These are phyloP conservation scores for Zelonia costaricensis DNA, from an alignment of 208 protist species.

Conservation along the genomic window DNA sequence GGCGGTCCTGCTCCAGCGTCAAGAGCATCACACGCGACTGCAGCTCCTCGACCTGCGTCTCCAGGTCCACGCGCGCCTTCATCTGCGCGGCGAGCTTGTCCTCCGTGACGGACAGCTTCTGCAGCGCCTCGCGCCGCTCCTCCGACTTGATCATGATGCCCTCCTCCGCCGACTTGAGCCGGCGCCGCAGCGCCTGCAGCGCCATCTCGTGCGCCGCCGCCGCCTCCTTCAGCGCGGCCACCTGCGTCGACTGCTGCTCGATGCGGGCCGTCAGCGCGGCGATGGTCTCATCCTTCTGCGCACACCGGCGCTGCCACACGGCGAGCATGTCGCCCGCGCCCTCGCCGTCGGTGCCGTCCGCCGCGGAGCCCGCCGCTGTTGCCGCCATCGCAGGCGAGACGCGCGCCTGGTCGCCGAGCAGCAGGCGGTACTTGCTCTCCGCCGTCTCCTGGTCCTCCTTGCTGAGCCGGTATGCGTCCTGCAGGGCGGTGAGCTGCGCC, in stretches of 20 bases:
- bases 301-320: slow-evolving; percentile 40
- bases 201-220: slow-evolving; percentile 51
- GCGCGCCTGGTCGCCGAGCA: slow-evolving; percentile 42
- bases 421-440: slow-evolving; percentile 49
- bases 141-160: slow-evolving; percentile 44
- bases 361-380: not conserved
- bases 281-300: slow-evolving; percentile 60
- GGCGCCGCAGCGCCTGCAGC: slow-evolving; percentile 47
- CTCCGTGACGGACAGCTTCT: slow-evolving; percentile 53
- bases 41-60: slow-evolving; percentile 62
- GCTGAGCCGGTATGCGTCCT: slow-evolving; percentile 37
- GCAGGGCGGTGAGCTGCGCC: slow-evolving; percentile 34
- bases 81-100: slow-evolving; percentile 55
- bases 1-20: slow-evolving; percentile 29
- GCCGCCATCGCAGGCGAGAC: not conserved
- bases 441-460: slow-evolving; percentile 36
- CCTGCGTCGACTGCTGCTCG: slow-evolving; percentile 43
- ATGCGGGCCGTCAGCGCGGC: slow-evolving; percentile 44
- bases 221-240: slow-evolving; percentile 55
- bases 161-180: slow-evolving; percentile 54
- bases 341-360: not conserved
- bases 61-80: slow-evolving; percentile 41
- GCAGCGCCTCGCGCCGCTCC: slow-evolving; percentile 51
- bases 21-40: slow-evolving; percentile 44
- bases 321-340: slow-evolving; percentile 11